Conservation (phyloP, 495 filamentous ascomycete species). For the Cercophora newfieldiana region DNA sequence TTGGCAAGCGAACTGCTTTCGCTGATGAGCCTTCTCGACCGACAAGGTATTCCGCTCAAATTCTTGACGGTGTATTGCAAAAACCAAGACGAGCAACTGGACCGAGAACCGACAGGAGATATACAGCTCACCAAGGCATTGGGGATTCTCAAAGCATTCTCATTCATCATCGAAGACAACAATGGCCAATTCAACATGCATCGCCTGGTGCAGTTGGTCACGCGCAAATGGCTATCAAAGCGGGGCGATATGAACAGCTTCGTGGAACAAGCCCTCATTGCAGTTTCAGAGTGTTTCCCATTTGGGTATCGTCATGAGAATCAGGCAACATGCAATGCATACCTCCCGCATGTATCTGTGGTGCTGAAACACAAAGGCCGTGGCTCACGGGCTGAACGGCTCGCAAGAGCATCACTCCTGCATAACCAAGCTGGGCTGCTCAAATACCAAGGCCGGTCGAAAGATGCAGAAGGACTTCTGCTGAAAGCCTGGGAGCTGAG, state of each 20-base stretch:
- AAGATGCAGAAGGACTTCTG: slow-evolving; percentile 41
- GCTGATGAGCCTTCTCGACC: slow-evolving; percentile 45
- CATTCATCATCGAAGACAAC: slow-evolving; percentile 33
- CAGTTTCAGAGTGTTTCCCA: slow-evolving; percentile 36
- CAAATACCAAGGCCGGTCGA: slow-evolving; percentile 35
- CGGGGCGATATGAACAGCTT: slow-evolving; percentile 28
- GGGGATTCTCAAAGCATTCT: slow-evolving; percentile 40
- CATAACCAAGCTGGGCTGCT: slow-evolving; percentile 20
- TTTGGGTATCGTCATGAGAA: slow-evolving; percentile 30
- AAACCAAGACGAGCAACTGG: not conserved
- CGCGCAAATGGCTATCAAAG: slow-evolving; percentile 42
- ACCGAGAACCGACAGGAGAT: slow-evolving; percentile 1
- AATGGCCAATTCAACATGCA: slow-evolving; percentile 38
- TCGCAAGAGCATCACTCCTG: slow-evolving; percentile 11
- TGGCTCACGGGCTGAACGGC: slow-evolving; percentile 1
- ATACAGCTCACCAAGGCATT: slow-evolving; percentile 35
- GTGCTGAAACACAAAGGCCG: slow-evolving; percentile 22
- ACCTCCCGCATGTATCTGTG: slow-evolving; percentile 40
- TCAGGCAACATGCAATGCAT: slow-evolving; percentile 36
- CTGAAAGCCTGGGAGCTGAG: slow-evolving; percentile 30
- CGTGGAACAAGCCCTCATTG: slow-evolving; percentile 31
- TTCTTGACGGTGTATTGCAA: slow-evolving; percentile 30
- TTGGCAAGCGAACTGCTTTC: slow-evolving; percentile 43
- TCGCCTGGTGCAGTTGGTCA: slow-evolving; percentile 46
- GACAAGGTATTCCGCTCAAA: slow-evolving; percentile 39